These are phyloP conservation scores for Pseudodiploospora longispora DNA, from an alignment of 2,329 filamentous ascomycete species.

Conservation along the genomic window DNA sequence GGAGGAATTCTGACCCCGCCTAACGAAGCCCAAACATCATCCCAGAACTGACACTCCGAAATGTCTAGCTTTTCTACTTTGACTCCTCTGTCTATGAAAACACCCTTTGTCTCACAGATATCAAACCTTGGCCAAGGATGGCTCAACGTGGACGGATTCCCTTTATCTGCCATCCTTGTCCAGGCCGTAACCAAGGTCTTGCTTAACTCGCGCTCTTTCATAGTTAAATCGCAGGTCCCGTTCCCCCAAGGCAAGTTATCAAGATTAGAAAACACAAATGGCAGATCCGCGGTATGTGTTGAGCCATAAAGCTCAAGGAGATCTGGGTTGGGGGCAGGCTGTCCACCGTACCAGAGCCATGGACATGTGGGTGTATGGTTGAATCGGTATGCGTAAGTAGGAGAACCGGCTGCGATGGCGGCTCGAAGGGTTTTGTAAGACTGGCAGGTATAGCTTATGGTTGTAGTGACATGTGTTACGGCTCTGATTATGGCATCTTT, in stretches of 20 bases:
- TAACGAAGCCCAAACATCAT: conserved; percentile 9
- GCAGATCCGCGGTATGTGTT: conserved; percentile 11
- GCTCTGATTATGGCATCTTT: conserved; percentile 6
- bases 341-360: conserved; percentile 9
- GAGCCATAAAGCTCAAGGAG: conserved; percentile 5
- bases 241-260: conserved; percentile 11
- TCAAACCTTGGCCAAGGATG: conserved; percentile 9
- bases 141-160: conserved; percentile 5
- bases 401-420: conserved; percentile 3
- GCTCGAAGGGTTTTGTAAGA: conserved; percentile 9
- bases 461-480: conserved; percentile 8
- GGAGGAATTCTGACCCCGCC: conserved; percentile 2
- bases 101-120: background rate
- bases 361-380: conserved; percentile 10
- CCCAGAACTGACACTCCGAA: conserved; percentile 14
- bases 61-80: conserved; percentile 3
- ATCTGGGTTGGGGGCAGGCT: conserved; percentile 3
- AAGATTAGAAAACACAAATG: conserved; percentile 13
- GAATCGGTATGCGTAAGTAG: conserved; percentile 12
- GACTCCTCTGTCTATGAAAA: too few relatives aligned
- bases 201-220: conserved; percentile 8
- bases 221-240: conserved; percentile 9
- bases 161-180: conserved; percentile 11
- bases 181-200: conserved; percentile 7
- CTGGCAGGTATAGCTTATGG: conserved; percentile 8